Conservation (phyloP, 176 grass and related monocot species). For the Poa annua region DNA sequence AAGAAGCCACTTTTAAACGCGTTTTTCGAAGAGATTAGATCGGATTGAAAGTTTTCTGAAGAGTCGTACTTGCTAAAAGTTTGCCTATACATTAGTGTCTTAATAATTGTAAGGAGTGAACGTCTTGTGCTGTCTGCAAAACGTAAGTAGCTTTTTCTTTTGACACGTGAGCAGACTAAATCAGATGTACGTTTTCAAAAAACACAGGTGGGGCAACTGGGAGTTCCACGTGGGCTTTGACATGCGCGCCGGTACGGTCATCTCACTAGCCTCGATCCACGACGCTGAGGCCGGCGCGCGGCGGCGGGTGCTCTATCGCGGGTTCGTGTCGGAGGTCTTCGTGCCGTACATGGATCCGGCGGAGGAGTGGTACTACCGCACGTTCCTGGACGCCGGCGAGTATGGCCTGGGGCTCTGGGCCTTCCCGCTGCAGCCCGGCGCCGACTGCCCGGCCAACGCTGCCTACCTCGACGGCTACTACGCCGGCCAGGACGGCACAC, state of each 20-base stretch:
- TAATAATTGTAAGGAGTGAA: too few species aligned
- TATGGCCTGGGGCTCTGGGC: conserved; percentile 59
- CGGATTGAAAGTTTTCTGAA: too few species aligned
- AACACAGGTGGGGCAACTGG: conserved; percentile 76
- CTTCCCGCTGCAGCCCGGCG: conserved; percentile 52
- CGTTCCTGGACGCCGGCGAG: conserved; percentile 82
- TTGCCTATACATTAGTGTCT: too few species aligned
- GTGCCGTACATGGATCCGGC: conserved; percentile 87
- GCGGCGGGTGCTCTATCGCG: conserved; percentile 69
- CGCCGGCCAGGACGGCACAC: conserved; percentile 56
- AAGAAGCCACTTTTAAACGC: too few species aligned
- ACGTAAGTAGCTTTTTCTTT: too few species aligned
- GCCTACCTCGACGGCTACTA: conserved; percentile 66
- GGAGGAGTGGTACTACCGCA: conserved; percentile 90
- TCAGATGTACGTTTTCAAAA: too few species aligned
- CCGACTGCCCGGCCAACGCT: conserved; percentile 66
- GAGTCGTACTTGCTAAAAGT: too few species aligned
- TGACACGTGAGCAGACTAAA: too few species aligned
- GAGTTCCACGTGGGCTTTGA: conserved; percentile 83
- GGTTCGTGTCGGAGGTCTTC: conserved; percentile 77
- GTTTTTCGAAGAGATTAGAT: too few species aligned
- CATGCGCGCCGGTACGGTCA: conserved; percentile 64
- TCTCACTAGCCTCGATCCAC: conserved; percentile 66
- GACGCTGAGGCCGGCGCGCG: conserved; percentile 45
- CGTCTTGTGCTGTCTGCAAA: too few species aligned